Base-by-base conservation (phyloP, 164 flowering plant species). In the Akebia trifoliata region DNA sequence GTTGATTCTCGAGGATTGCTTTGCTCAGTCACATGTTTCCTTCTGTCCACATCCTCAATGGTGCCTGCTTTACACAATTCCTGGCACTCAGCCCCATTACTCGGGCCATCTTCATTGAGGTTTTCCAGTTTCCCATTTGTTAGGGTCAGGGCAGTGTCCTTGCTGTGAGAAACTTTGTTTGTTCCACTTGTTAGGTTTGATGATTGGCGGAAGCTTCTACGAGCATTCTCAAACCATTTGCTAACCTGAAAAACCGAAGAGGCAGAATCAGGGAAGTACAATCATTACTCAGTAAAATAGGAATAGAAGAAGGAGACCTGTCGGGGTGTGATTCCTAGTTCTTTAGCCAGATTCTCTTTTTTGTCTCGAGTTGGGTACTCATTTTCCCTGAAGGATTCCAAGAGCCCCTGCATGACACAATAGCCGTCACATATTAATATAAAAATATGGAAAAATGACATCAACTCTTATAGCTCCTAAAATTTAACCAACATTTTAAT, bases 201-300 rank as follows among this genome's bases (percentile, higher is more conserved):
- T 32, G 76, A 31, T 64, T 78, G 84, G 51, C 68, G 67, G 37
- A 59, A 69, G 57, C 83, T 75, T 83, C 89, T 78, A n/a, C 96
- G 87, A 45, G 84, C 67, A 75, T 86, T 81, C 48, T 57, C 87
- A 80, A 88, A 92, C 98, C 98, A 92, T 67, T 82, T 89, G 67
- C 61, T 64, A 54, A 92, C 86, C 96, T 92, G 72, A 8, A 57
- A 48, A 38, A 31, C 20, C 26, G 58, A 49, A 20, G 46, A 42
- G 50, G 2, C 15, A 46, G 20, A 24, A 11, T 31, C 8, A 35
- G 22, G 38, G 47, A 44, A 56, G 0, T 9, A 26, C 17, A 8
- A 32, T 14, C 21, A 35, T 28, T 12, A 9, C 39, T 21, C 43
- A 21, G 49, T 15, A 4, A 7, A 21, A 21, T 12, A n/a, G 45